These are phyloP conservation scores for Pseudozyma flocculosa DNA, from an alignment of 1,284 basidiomycete species.

Conservation along the genomic window DNA sequence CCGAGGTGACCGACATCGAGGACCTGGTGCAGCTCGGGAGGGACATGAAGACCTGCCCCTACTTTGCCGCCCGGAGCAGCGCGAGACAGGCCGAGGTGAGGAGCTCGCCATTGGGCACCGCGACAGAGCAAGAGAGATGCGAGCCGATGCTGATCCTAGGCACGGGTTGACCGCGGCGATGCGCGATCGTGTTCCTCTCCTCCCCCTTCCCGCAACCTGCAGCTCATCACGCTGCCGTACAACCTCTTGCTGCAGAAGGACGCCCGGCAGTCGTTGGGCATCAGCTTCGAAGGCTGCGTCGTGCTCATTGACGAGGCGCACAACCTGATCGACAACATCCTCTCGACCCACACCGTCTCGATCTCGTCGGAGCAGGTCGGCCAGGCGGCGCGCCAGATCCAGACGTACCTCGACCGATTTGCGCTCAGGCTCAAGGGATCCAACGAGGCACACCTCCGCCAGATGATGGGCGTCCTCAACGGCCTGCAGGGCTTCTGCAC, in stretches of 20 bases:
- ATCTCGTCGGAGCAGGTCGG: conserved; percentile 67
- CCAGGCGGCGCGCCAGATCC: conserved; percentile 74
- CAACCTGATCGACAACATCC: conserved; percentile 71
- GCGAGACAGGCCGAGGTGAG: conserved; percentile 84
- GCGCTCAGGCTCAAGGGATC: conserved; percentile 70
- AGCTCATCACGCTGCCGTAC: conserved; percentile 90
- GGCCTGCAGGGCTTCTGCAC: conserved; percentile 26
- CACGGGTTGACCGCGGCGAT: no score
- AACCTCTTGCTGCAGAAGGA: conserved; percentile 83
- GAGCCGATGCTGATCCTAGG: no score
- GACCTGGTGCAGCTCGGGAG: conserved; percentile 77
- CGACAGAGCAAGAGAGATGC: conserved; percentile 2
- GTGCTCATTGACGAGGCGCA: conserved; percentile 96
- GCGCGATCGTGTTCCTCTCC: no score
- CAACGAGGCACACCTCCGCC: conserved; percentile 78
- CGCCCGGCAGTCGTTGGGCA: conserved; percentile 82
- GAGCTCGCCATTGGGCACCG: no score
- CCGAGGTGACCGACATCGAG: conserved; percentile 85
- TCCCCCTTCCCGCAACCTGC: no score
- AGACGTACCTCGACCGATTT: conserved; percentile 77
- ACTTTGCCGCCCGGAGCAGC: conserved; percentile 84
- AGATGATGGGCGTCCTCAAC: conserved; percentile 61
- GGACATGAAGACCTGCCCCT: conserved; percentile 76
- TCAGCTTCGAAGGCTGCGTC: conserved; percentile 70
- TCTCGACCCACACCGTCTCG: conserved; percentile 77